Evolutionary conservation across 441 rosid species (phyloP).

Genomic region (Gossypium trilobum): DNA sequence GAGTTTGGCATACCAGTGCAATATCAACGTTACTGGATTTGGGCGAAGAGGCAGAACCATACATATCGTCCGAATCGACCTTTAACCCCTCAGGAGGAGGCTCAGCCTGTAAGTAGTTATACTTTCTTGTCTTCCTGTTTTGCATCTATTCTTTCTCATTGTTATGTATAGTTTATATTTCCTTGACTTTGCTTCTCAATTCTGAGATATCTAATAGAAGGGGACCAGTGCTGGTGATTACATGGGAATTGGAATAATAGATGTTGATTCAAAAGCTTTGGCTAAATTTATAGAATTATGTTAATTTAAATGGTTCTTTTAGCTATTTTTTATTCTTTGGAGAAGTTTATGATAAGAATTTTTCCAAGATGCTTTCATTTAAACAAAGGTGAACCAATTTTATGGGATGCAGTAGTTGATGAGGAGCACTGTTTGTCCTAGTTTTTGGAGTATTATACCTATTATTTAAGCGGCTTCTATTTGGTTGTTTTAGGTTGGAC

Average conservation of each 20-base stretch:
- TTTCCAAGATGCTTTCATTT: not conserved
- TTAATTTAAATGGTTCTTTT: not conserved
- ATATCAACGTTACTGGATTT: constrained; percentile 81
- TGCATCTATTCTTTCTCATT: not conserved
- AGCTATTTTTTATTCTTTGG: not conserved
- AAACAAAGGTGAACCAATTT: not conserved
- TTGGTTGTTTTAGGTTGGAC: constrained; percentile 63
- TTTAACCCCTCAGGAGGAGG: constrained; percentile 69
- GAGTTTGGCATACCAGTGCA: constrained; percentile 83
- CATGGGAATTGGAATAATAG: not conserved
- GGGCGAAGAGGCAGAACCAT: constrained; percentile 98
- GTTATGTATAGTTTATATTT: not conserved
- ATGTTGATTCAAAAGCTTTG: not conserved
- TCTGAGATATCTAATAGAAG: not conserved
- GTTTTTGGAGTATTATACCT: not conserved
- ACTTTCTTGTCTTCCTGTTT: not conserved
- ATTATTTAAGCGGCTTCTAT: not conserved
- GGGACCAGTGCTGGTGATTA: not conserved
- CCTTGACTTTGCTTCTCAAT: not conserved
- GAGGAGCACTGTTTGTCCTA: not conserved
- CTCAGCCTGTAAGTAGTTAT: constrained; percentile 49
- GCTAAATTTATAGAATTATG: not conserved
- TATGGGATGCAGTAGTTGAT: not conserved
- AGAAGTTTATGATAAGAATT: not conserved
- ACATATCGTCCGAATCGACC: constrained; percentile 97